Percentiles rank a stretch among this genome's conserved stretches.
Conservation (phyloP, 2,329 filamentous ascomycete genomes). For the Mycosphaerella arachidis region DNA sequence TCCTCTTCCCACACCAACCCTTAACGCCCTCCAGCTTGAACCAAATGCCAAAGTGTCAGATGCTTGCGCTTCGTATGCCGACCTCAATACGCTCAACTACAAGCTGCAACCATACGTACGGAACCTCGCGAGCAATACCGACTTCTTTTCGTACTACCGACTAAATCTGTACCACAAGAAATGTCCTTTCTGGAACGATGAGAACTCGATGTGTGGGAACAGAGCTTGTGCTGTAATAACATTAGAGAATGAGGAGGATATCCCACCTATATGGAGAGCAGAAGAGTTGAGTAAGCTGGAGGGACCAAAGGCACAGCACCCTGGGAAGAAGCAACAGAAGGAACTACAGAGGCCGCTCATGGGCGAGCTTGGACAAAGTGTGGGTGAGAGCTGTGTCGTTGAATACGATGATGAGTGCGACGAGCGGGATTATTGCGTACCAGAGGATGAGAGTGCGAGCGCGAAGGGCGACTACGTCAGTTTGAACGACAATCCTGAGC, state of each 20-base stretch:
- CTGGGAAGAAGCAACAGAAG: slow-evolving; percentile 67
- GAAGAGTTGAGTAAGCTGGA: slow-evolving; percentile 88
- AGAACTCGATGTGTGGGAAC: slow-evolving; percentile 91
- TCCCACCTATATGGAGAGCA: slow-evolving; percentile 85
- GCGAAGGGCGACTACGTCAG: slow-evolving; percentile 96
- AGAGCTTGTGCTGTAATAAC: slow-evolving; percentile 95
- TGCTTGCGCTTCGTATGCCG: slow-evolving; percentile 88
- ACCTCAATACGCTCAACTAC: slow-evolving; percentile 78
- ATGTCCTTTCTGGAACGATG: slow-evolving; percentile 95
- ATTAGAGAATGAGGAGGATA: slow-evolving; percentile 89
- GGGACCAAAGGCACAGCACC: slow-evolving; percentile 86
- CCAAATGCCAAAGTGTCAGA: slow-evolving; percentile 86
- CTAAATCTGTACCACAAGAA: slow-evolving; percentile 90
- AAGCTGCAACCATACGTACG: slow-evolving; percentile 71
- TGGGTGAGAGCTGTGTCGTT: slow-evolving; percentile 92
- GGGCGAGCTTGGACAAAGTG: slow-evolving; percentile 75
- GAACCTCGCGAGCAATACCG: slow-evolving; percentile 78
- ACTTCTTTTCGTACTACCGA: slow-evolving; percentile 98
- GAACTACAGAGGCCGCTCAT: slow-evolving; percentile 71
- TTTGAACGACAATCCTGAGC: slow-evolving; percentile 85
- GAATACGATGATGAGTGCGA: slow-evolving; percentile 98
- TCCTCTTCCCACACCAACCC: slow-evolving; percentile 33
- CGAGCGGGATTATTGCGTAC: slow-evolving; percentile 92
- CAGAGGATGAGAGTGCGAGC: slow-evolving; percentile 82
- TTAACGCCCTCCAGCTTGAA: slow-evolving; percentile 62